phyloP scores from a whole-genome alignment of 768 basidiomycete species.

The Hortiboletus campestris region DNA sequence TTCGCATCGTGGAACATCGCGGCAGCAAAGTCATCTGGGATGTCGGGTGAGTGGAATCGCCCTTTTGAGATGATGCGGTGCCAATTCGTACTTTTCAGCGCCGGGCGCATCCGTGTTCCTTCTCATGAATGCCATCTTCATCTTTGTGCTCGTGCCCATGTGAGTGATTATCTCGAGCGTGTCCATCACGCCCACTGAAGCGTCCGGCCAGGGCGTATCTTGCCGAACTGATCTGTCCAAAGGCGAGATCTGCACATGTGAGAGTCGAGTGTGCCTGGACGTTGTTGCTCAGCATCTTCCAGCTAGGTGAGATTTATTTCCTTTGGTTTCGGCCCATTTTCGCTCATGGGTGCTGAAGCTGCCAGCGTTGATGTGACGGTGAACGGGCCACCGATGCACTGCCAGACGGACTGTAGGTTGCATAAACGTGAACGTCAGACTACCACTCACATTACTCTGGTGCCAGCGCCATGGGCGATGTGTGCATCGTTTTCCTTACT shows the following conservation, averaged over 20 bases:
- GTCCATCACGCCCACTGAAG: background rate
- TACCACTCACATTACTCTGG: constrained; percentile 5
- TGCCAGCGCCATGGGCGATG: constrained; percentile 38
- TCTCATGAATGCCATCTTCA: constrained; percentile 43
- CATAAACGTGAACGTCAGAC: background rate
- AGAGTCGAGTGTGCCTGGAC: constrained; percentile 59
- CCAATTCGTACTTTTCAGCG: constrained; percentile 29
- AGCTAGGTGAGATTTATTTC: constrained; percentile 44
- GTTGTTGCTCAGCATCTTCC: constrained; percentile 43
- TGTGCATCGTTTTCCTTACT: constrained; percentile 51
- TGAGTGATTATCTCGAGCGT: constrained; percentile 19
- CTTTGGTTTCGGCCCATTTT: background rate
- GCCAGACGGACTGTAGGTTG: constrained; percentile 35
- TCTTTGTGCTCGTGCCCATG: constrained; percentile 31
- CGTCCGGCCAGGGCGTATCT: constrained; percentile 28
- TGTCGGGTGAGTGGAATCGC: constrained; percentile 35
- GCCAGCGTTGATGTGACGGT: constrained; percentile 48
- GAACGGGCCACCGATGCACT: constrained; percentile 39
- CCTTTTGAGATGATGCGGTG: background rate
- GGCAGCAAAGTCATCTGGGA: constrained; percentile 33
- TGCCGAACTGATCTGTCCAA: constrained; percentile 36
- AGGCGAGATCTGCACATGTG: constrained; percentile 41
- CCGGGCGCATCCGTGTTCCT: constrained; percentile 49
- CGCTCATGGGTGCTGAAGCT: constrained; percentile 32
- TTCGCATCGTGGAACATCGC: constrained; percentile 60